A percentile compares a stretch with the other conserved stretches of the same genome.
These are phyloP conservation scores for Jackrogersella minutella DNA, from an alignment of 495 filamentous ascomycete genomes.

Conservation along the genomic window DNA sequence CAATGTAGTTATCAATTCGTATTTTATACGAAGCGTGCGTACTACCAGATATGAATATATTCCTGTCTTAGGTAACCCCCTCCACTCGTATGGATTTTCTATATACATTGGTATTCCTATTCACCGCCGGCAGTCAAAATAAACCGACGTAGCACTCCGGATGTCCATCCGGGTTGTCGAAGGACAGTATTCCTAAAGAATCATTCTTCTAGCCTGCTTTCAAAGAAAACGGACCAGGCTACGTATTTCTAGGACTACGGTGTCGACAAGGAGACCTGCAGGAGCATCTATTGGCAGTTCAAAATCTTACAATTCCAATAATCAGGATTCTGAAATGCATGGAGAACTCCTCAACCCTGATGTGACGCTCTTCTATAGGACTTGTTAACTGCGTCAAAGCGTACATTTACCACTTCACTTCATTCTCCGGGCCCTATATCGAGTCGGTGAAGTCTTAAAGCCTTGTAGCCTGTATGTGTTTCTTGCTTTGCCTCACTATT, in stretches of 20 bases:
- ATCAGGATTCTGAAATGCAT: neutral
- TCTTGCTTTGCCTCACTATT: neutral
- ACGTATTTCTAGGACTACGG: neutral
- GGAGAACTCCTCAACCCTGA: neutral
- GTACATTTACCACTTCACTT: no score
- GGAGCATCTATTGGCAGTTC: neutral
- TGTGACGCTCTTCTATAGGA: neutral
- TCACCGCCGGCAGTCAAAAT: slow-evolving; percentile 5
- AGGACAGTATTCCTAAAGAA: neutral
- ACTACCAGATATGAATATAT: neutral
- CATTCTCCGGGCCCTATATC: neutral
- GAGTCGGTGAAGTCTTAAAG: neutral
- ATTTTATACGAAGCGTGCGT: neutral
- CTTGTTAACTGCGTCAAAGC: neutral
- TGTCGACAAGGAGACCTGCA: neutral
- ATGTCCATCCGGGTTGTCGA: neutral
- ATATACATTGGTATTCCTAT: slow-evolving; percentile 1
- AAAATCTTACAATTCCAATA: neutral
- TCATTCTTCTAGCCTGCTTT: neutral
- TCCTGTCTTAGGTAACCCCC: neutral
- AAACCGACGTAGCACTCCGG: slow-evolving; percentile 20
- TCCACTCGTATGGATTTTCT: slow-evolving; percentile 7
- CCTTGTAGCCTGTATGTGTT: neutral
- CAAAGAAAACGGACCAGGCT: neutral
- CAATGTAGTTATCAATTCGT: neutral